Evolutionary conservation across 2,329 filamentous ascomycete species (phyloP).

Genomic region (Parastagonospora avenae): DNA sequence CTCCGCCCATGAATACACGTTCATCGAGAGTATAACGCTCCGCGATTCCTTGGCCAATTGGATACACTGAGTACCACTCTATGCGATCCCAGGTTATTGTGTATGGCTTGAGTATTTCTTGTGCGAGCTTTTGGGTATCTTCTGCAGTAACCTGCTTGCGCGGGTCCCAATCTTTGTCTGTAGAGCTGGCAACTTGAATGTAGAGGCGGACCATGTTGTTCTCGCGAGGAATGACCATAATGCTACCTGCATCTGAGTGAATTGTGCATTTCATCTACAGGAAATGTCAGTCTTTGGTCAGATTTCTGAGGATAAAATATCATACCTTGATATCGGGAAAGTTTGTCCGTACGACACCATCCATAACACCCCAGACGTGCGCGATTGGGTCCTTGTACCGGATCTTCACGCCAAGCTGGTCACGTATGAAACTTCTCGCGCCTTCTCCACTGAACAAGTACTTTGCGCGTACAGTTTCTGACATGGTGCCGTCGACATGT

Average conservation of each 20-base stretch:
- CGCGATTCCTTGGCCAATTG: conserved; percentile 69
- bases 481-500: conserved; percentile 73
- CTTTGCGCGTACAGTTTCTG: conserved; percentile 68
- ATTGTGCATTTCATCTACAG: conserved; percentile 71
- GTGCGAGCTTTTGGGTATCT: conserved; percentile 63
- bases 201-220: conserved; percentile 61
- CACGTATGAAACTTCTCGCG: conserved; percentile 64
- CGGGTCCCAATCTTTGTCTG: conserved; percentile 65
- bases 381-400: conserved; percentile 67
- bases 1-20: conserved; percentile 69
- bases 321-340: conserved; percentile 66
- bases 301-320: background rate
- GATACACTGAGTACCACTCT: conserved; percentile 70
- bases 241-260: conserved; percentile 66
- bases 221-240: conserved; percentile 66
- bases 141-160: conserved; percentile 64
- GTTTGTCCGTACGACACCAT: conserved; percentile 66
- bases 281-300: background rate
- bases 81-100: conserved; percentile 67
- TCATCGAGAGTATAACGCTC: conserved; percentile 68
- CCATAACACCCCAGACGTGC: conserved; percentile 71
- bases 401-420: conserved; percentile 70
- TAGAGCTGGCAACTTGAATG: conserved; percentile 66
- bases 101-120: conserved; percentile 65
- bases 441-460: conserved; percentile 69